Evolutionary conservation across 768 basidiomycete species (phyloP).

Genomic region (Baorangia bicolor): DNA sequence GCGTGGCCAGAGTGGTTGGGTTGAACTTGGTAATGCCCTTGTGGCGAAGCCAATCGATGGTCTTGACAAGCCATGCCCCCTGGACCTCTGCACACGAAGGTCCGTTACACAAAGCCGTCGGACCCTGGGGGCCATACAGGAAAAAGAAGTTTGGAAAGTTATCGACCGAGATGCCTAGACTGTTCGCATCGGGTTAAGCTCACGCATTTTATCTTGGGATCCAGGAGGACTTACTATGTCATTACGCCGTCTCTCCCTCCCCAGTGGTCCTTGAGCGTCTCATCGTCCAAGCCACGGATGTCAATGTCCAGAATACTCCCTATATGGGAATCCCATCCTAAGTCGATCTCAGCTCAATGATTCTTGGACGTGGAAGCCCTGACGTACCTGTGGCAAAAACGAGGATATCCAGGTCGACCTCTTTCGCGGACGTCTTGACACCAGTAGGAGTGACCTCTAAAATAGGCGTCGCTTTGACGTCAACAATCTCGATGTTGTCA

Average conservation of each 20-base stretch:
- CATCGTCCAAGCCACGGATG: conserved; percentile 3
- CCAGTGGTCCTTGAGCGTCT: conserved; percentile 10
- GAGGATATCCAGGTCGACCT: conserved; percentile 5
- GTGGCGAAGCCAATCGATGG: too few species aligned
- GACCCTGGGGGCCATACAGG: conserved; percentile 7
- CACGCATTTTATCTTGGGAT: not conserved
- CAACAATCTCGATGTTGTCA: conserved; percentile 10
- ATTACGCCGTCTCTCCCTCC: conserved; percentile 1
- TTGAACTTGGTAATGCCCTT: too few species aligned
- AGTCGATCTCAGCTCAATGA: not conserved
- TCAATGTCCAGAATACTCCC: conserved; percentile 6
- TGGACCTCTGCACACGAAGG: too few species aligned
- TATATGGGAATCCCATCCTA: conserved; percentile 5
- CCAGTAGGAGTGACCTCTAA: conserved; percentile 4
- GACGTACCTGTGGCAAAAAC: conserved; percentile 11
- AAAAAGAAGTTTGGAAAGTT: conserved; percentile 11
- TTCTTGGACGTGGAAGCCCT: not conserved
- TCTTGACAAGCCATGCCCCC: too few species aligned
- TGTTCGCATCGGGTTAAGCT: not conserved
- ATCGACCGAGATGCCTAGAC: conserved; percentile 2
- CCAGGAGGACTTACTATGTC: not conserved
- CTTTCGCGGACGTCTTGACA: conserved; percentile 1
- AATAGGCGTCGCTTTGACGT: conserved; percentile 9
- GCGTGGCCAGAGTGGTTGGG: too few species aligned
- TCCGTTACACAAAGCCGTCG: conserved; percentile 9